Conservation (phyloP, 2,329 filamentous ascomycete genomes). For the Mycosphaerelloides madeirae region DNA sequence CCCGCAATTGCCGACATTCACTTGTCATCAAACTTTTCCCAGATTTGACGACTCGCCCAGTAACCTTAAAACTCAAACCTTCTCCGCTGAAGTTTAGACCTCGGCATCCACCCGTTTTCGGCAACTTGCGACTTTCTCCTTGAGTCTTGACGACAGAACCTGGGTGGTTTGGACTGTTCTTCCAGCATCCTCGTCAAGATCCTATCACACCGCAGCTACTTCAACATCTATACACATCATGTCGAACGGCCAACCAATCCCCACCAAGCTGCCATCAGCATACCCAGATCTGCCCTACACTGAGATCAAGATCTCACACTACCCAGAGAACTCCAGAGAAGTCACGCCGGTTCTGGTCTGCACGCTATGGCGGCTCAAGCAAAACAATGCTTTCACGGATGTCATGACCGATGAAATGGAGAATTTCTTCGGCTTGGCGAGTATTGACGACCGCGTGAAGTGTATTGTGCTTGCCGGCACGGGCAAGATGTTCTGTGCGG, state of each 20-base stretch:
- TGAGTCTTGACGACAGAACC: no score
- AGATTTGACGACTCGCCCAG: no score
- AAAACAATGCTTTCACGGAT: conserved; percentile 21
- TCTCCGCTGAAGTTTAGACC: no score
- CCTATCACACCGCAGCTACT: no score
- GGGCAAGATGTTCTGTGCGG: conserved; percentile 20
- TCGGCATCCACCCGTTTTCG: no score
- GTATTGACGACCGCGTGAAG: conserved; percentile 20
- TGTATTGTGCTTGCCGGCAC: conserved; percentile 16
- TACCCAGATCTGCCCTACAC: conserved; percentile 11
- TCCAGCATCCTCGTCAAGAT: background rate
- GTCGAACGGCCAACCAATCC: conserved; percentile 9
- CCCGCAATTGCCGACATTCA: no score
- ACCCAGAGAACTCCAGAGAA: conserved; percentile 13
- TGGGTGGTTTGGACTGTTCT: no score
- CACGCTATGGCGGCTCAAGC: conserved; percentile 14
- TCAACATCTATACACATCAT: background rate
- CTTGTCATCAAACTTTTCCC: no score
- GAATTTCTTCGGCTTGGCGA: conserved; percentile 19
- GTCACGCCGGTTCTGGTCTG: conserved; percentile 18
- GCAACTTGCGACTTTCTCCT: no score
- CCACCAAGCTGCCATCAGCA: conserved; percentile 5
- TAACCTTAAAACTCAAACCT: no score
- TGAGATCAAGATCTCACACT: conserved; percentile 20
- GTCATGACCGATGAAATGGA: conserved; percentile 22